Evolutionary conservation across 164 flowering plant genomes (phyloP).

Genomic region (Umbilicus rupestris): DNA sequence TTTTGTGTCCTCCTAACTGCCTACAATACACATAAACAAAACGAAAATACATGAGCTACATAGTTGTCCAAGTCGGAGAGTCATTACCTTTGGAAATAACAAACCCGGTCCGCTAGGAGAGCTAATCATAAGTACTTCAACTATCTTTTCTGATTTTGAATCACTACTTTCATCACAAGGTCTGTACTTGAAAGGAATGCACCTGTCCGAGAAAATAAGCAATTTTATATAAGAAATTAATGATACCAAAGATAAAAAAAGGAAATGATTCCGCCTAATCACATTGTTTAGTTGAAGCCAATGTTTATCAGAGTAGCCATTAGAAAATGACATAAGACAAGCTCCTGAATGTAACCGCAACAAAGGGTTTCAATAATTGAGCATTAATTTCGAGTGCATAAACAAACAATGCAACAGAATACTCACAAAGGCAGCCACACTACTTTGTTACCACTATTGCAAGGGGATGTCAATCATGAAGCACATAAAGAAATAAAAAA

Average conservation of each 20-base stretch:
- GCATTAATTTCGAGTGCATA: too few species aligned
- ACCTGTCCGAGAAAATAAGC: conserved; percentile 26
- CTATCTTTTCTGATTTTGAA: conserved; percentile 28
- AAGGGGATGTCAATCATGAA: too few species aligned
- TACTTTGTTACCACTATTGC: too few species aligned
- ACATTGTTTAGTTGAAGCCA: too few species aligned
- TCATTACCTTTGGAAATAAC: conserved; percentile 70
- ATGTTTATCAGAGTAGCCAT: neutral
- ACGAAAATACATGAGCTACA: neutral
- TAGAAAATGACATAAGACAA: neutral
- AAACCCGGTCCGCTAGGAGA: conserved; percentile 82
- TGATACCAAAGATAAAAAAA: neutral
- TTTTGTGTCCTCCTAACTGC: neutral
- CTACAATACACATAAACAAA: neutral
- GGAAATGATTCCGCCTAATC: neutral
- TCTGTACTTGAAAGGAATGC: conserved; percentile 62
- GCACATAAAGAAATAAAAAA: too few species aligned
- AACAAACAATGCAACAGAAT: too few species aligned
- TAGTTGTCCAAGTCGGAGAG: too few species aligned
- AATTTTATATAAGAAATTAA: neutral
- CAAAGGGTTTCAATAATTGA: too few species aligned
- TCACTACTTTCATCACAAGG: conserved; percentile 22
- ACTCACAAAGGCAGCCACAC: too few species aligned
- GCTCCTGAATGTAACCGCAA: too few species aligned
- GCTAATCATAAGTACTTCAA: conserved; percentile 78